Conservation (phyloP, 2,329 filamentous ascomycete species). For the Thelonectria discophora region DNA sequence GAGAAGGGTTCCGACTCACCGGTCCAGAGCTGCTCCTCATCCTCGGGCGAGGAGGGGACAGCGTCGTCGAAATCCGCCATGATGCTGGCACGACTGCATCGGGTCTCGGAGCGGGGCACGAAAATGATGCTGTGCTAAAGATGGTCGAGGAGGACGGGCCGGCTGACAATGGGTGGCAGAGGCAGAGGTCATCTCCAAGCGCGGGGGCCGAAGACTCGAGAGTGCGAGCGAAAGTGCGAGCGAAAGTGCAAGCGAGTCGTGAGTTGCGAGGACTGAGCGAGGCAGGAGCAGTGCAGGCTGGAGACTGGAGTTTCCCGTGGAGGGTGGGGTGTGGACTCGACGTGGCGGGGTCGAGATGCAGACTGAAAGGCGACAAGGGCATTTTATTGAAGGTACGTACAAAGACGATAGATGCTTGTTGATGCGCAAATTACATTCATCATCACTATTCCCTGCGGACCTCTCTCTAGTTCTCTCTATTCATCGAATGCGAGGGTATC, state of each 20-base stretch:
- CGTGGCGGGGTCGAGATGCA: constrained; percentile 41
- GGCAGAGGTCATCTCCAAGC: constrained; percentile 37
- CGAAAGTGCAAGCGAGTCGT: constrained; percentile 7
- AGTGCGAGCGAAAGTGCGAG: constrained; percentile 13
- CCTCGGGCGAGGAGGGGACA: constrained; percentile 71
- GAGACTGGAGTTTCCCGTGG: constrained; percentile 23
- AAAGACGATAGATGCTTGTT: background rate
- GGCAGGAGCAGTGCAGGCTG: constrained; percentile 1
- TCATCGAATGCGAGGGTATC: constrained; percentile 35
- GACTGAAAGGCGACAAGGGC: constrained; percentile 21
- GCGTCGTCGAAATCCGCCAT: constrained; percentile 70
- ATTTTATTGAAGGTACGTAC: too few species aligned
- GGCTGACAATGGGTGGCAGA: constrained; percentile 34
- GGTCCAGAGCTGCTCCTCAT: constrained; percentile 88
- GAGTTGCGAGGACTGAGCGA: background rate
- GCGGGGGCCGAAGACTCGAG: constrained; percentile 16
- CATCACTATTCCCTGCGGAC: background rate
- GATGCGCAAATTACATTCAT: background rate
- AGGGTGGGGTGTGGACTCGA: constrained; percentile 7
- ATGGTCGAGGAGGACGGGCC: constrained; percentile 28
- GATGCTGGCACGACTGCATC: constrained; percentile 51
- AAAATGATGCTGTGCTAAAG: constrained; percentile 23
- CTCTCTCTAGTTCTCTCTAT: constrained; percentile 24
- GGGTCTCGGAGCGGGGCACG: constrained; percentile 34
- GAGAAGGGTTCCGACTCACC: constrained; percentile 63